Base-by-base conservation (phyloP, 163 green algal genomes). In the Trebouxiophyceae sp. region DNA sequence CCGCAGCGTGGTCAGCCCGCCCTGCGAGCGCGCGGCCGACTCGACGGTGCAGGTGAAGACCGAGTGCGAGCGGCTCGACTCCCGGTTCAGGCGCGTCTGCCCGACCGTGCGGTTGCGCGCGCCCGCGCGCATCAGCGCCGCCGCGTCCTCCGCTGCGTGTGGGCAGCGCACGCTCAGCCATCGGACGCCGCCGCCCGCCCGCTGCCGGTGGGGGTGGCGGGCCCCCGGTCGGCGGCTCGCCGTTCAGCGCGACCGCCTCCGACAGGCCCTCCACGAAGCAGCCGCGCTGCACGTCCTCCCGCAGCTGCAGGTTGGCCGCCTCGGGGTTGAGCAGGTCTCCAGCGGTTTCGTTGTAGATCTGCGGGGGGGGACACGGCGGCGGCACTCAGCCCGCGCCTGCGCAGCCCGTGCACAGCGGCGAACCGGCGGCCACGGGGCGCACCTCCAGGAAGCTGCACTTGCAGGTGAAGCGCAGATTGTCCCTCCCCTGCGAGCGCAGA, bases 271-370 rank as follows among this genome's bases (percentile, higher is more conserved):
- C 88, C 28, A 96, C 91, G 71, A 88, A 95, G 55, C 78, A 77
- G 33, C 87, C 89, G 0, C 67, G 68, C 59, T 81, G 74, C 26
- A 77, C 54, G 71, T 96, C 89, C 70, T 96, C 88, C 1, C 91
- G 77, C 54, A 97, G 78, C 8, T 78, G 68, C 46, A 96, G 73
- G 67, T 63, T 62, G 12, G 44, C 31, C 16, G 70, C 68, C 30
- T 33, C 66, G 2, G 87, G 82, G 60, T 78, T 71, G 31, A 97
- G 77, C 65, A 98, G 80, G 76, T 98, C 92, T 19, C 78, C 87
- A 39, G 97, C 90, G 30, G 77, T 81, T 73, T 98, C 92, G 68
- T 97, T 97, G 84, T 98, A 98, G 55, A 98, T 96, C 50, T 50
- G 39, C 39, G 16, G 12, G 12, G 12, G 16, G 39, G n/a, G n/a